Evolutionary conservation across 192 early-diverging fungal species (phyloP).

Genomic region (Pilaira anomala): DNA sequence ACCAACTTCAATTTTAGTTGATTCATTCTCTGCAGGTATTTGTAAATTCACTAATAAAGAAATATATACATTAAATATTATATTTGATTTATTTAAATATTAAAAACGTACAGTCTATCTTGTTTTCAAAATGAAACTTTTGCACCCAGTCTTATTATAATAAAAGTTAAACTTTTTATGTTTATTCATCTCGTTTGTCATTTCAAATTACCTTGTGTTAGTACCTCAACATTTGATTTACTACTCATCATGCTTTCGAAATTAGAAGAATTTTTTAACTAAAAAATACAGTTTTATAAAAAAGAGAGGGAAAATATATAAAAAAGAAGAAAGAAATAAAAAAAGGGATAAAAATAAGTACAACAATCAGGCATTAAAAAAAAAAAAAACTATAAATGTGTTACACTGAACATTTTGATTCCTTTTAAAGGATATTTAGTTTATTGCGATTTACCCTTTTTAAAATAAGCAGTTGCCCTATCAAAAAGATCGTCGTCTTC

Average conservation of each 20-base stretch:
- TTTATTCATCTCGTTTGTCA: background rate
- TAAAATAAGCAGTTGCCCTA: slow-evolving; percentile 38
- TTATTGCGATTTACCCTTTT: slow-evolving; percentile 13
- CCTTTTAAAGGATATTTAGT: background rate
- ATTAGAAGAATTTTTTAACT: background rate
- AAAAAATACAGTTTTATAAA: no score
- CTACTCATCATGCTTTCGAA: slow-evolving; percentile 4
- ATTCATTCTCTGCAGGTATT: slow-evolving; percentile 17
- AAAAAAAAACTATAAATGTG: slow-evolving; percentile 4
- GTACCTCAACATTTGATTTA: background rate
- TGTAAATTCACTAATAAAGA: slow-evolving; percentile 30
- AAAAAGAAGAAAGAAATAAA: background rate
- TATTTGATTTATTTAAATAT: background rate
- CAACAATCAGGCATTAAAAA: slow-evolving; percentile 7
- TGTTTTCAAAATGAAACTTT: slow-evolving; percentile 27
- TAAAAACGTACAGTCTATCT: slow-evolving; percentile 25
- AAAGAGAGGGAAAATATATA: slow-evolving; percentile 5
- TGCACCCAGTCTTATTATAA: slow-evolving; percentile 24
- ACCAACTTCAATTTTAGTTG: slow-evolving; percentile 28
- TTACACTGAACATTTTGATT: slow-evolving; percentile 1
- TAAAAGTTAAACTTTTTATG: background rate
- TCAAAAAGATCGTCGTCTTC: slow-evolving; percentile 43
- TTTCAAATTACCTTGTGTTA: background rate
- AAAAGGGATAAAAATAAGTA: background rate
- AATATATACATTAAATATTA: background rate